phyloP scores from a whole-genome alignment of 176 grass and related monocot species.

The Puya raimondii region DNA sequence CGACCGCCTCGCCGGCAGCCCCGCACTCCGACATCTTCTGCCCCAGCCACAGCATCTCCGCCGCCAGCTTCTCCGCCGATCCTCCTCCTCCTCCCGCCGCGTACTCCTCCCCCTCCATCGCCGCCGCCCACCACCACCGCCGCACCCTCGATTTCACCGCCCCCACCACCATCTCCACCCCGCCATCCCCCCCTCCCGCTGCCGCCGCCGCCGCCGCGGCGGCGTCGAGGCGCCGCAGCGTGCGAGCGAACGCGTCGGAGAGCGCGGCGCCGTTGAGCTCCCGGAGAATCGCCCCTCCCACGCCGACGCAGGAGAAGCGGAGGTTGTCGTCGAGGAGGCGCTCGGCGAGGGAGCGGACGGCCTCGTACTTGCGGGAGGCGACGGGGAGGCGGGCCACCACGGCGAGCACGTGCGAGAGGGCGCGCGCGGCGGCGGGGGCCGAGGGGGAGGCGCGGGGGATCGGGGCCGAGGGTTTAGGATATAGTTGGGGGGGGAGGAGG shows the following conservation, averaged over 20 bases:
- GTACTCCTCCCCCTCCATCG: slow-evolving; percentile 15
- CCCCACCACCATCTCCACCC: slow-evolving; percentile 28
- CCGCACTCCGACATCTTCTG: slow-evolving; percentile 69
- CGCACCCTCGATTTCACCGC: slow-evolving; percentile 35
- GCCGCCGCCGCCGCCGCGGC: slow-evolving; percentile 18
- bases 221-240: slow-evolving; percentile 47
- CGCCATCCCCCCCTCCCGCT: slow-evolving; percentile 15
- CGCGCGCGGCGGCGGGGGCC: slow-evolving; percentile 35
- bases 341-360: slow-evolving; percentile 63
- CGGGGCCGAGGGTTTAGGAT: slow-evolving; percentile 11
- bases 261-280: slow-evolving; percentile 43
- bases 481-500: neutral
- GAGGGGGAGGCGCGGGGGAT: slow-evolving; percentile 13
- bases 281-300: neutral
- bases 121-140: slow-evolving; percentile 31
- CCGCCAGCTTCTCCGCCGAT: slow-evolving; percentile 58
- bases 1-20: slow-evolving; percentile 34
- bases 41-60: slow-evolving; percentile 68
- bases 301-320: slow-evolving; percentile 8
- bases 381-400: slow-evolving; percentile 55
- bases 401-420: slow-evolving; percentile 57
- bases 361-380: slow-evolving; percentile 71
- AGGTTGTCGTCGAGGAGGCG: slow-evolving; percentile 61
- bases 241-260: slow-evolving; percentile 34
- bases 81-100: slow-evolving; percentile 23